Percentiles rank a stretch among this genome's conserved stretches.
Evolutionary conservation across 2,329 filamentous ascomycete genomes (phyloP).

Genomic region (Thelonectria rubi): DNA sequence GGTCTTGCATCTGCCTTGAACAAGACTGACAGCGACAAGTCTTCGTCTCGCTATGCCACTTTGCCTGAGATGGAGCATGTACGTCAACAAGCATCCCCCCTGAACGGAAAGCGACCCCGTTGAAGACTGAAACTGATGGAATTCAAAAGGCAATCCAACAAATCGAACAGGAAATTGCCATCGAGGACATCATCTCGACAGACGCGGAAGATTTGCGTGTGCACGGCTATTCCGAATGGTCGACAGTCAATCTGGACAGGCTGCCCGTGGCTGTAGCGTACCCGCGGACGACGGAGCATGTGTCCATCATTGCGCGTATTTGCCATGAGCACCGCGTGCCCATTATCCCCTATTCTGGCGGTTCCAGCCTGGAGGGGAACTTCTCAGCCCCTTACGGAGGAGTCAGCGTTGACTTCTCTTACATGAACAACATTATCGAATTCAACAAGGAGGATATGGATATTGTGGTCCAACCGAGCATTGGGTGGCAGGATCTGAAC

Average conservation of each 20-base stretch:
- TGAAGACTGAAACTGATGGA: constrained; percentile 19
- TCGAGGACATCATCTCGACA: constrained; percentile 67
- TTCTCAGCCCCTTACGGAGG: constrained; percentile 89
- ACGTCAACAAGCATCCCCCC: constrained; percentile 23
- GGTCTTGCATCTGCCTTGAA: constrained; percentile 47
- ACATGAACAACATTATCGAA: constrained; percentile 84
- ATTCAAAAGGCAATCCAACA: constrained; percentile 61
- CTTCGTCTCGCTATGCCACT: constrained; percentile 51
- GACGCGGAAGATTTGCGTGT: constrained; percentile 68
- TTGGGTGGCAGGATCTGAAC: constrained; percentile 93
- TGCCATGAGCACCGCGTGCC: constrained; percentile 84
- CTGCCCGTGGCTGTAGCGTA: constrained; percentile 72
- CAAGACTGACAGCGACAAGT: constrained; percentile 19
- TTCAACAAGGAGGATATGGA: constrained; percentile 92
- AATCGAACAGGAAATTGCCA: constrained; percentile 59
- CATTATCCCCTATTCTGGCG: constrained; percentile 87
- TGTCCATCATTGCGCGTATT: constrained; percentile 68
- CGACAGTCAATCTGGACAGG: constrained; percentile 66
- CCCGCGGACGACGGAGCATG: constrained; percentile 67
- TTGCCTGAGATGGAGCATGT: constrained; percentile 55
- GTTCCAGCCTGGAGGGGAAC: constrained; percentile 87
- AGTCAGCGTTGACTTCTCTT: constrained; percentile 87
- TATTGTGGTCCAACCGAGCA: constrained; percentile 87
- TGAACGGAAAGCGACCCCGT: not conserved
- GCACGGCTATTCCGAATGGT: constrained; percentile 76